Conservation (phyloP, 306 rosid genomes). For the Cicer bijugum region DNA sequence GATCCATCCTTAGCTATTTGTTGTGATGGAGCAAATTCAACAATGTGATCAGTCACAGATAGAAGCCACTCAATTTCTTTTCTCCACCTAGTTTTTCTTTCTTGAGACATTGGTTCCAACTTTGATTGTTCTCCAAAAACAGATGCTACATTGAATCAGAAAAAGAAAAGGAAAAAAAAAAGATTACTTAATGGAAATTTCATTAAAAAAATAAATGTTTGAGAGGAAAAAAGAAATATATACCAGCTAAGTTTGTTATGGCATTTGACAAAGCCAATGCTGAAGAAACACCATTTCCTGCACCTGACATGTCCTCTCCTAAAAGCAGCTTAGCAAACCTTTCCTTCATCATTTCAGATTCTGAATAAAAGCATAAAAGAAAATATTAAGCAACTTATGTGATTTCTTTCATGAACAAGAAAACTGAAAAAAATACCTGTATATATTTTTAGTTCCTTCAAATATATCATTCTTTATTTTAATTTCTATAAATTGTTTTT, state of each 20-base stretch:
- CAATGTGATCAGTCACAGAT: slow-evolving; percentile 87
- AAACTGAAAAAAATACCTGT: not conserved
- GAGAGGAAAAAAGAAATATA: not conserved
- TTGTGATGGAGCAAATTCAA: slow-evolving; percentile 82
- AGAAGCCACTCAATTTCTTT: slow-evolving; percentile 89
- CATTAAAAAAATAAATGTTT: not conserved
- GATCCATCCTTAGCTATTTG: slow-evolving; percentile 72
- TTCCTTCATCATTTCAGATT: slow-evolving; percentile 76
- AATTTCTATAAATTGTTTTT: too few species aligned
- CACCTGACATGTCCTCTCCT: slow-evolving; percentile 99
- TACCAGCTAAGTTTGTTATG: slow-evolving; percentile 89
- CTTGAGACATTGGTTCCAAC: slow-evolving; percentile 73
- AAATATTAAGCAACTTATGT: not conserved
- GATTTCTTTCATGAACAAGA: not conserved
- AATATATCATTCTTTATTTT: too few species aligned
- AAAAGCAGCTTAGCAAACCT: slow-evolving; percentile 85
- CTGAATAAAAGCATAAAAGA: slow-evolving; percentile 49
- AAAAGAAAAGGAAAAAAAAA: slow-evolving; percentile 20
- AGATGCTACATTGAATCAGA: slow-evolving; percentile 64
- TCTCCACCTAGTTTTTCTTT: slow-evolving; percentile 77
- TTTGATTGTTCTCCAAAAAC: slow-evolving; percentile 80
- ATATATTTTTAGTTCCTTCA: too few species aligned
- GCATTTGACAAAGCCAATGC: slow-evolving; percentile 95
- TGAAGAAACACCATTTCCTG: slow-evolving; percentile 96
- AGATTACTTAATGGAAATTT: slow-evolving; percentile 34